phyloP scores from a whole-genome alignment of 108 stramenopile genomes.

The Nitzschia sp. region DNA sequence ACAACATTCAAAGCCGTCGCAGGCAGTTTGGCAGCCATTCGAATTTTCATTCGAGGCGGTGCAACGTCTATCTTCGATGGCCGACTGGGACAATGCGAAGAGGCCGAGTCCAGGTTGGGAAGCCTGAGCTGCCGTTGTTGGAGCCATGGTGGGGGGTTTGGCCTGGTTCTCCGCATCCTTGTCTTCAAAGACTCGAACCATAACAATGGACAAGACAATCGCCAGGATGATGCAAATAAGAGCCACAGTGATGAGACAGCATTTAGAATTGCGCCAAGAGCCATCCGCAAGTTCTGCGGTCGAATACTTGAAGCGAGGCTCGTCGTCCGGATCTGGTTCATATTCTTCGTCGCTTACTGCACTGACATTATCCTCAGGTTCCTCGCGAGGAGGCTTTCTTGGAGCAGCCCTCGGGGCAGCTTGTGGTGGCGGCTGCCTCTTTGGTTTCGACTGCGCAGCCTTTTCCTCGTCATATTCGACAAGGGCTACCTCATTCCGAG shows the following conservation, averaged over 20 bases:
- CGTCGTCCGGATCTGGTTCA: constrained; percentile 14
- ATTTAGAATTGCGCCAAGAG: constrained; percentile 10
- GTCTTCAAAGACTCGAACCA: constrained; percentile 13
- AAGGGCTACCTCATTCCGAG: neutral
- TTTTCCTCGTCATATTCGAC: neutral
- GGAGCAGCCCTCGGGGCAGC: too few species aligned
- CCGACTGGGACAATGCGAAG: neutral
- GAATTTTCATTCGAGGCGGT: neutral
- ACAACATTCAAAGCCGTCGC: constrained; percentile 17
- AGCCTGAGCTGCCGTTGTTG: neutral
- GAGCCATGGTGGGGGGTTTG: constrained; percentile 7
- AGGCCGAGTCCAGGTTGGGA: neutral
- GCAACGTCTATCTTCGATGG: neutral
- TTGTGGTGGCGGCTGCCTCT: neutral
- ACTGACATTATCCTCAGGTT: constrained; percentile 5
- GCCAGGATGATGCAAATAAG: constrained; percentile 19
- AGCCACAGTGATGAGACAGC: constrained; percentile 22
- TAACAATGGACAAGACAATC: constrained; percentile 20
- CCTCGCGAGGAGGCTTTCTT: constrained; percentile 6
- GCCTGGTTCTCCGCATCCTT: constrained; percentile 21
- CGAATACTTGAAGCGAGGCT: constrained; percentile 33
- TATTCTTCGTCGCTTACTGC: constrained; percentile 6
- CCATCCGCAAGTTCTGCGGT: constrained; percentile 19
- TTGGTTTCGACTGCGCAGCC: neutral
- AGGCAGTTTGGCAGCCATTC: neutral